phyloP scores from a whole-genome alignment of 2,329 filamentous ascomycete species.

The Metarhizium robertsii region DNA sequence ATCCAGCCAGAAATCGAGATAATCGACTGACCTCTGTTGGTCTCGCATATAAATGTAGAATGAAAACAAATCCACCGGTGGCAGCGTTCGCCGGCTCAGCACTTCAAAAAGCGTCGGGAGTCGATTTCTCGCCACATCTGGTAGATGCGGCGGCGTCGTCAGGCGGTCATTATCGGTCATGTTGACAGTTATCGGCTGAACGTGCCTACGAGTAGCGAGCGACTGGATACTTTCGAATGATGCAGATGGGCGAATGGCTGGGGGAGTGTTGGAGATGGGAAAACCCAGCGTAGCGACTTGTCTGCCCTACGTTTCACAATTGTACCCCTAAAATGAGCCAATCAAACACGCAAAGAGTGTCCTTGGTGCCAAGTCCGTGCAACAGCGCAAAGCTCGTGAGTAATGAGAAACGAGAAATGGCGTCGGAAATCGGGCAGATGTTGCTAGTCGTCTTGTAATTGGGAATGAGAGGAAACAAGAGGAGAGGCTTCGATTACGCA shows the following conservation, averaged over 20 bases:
- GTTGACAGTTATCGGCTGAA: background rate
- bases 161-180: conserved; percentile 16
- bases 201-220: background rate
- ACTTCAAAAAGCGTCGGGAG: conserved; percentile 95
- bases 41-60: conserved; percentile 99
- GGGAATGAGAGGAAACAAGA: background rate
- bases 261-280: background rate
- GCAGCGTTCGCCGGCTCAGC: conserved; percentile 82
- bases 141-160: conserved; percentile 42
- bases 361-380: conserved; percentile 2
- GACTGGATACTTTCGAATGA: background rate
- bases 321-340: conserved; percentile 2
- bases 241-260: background rate
- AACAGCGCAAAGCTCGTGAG: background rate
- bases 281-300: background rate
- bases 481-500: background rate
- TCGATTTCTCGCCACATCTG: conserved; percentile 63
- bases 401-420: background rate
- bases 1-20: conserved; percentile 99
- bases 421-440: background rate
- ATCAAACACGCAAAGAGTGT: background rate
- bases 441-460: background rate
- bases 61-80: conserved; percentile 92
- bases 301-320: conserved; percentile 9
- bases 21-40: conserved; percentile 94